Conservation (phyloP, 331 rosid species). For the Malus hybrid region DNA sequence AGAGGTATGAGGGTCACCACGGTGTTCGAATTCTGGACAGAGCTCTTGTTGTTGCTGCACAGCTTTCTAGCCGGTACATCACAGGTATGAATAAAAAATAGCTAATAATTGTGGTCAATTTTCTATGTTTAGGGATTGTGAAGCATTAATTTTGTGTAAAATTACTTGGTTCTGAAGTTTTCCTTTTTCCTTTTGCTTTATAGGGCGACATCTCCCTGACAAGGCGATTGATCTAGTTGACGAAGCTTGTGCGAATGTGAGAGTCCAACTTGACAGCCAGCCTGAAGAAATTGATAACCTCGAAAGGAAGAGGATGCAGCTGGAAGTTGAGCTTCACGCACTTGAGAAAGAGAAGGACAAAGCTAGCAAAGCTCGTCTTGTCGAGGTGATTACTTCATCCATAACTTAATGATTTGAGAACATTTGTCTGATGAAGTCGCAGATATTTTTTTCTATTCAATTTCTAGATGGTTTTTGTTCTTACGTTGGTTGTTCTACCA, state of each 20-base stretch:
- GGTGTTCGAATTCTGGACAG: constrained; percentile 84
- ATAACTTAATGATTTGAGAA: neutral
- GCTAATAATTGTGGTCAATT: neutral
- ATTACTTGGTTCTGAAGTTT: neutral
- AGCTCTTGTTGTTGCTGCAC: constrained; percentile 81
- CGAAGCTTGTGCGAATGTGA: constrained; percentile 91
- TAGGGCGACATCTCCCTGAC: constrained; percentile 91
- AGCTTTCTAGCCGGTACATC: constrained; percentile 76
- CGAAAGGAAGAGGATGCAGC: constrained; percentile 71
- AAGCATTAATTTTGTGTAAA: neutral
- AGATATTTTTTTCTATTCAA: too few species aligned
- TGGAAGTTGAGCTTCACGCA: constrained; percentile 83
- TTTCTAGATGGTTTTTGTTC: neutral
- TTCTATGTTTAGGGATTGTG: neutral
- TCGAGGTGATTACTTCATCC: constrained; percentile 45
- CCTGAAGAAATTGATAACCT: constrained; percentile 90
- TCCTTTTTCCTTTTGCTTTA: neutral
- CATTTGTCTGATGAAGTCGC: neutral
- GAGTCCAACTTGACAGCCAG: constrained; percentile 88
- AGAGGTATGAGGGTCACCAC: constrained; percentile 82
- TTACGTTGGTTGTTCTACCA: neutral
- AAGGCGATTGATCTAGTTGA: constrained; percentile 89
- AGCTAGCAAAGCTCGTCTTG: constrained; percentile 89
- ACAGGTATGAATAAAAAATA: constrained; percentile 33
- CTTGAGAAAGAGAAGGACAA: constrained; percentile 89